phyloP scores from a whole-genome alignment of 352 stramenopile genomes.

The Thalassiosira allenii region DNA sequence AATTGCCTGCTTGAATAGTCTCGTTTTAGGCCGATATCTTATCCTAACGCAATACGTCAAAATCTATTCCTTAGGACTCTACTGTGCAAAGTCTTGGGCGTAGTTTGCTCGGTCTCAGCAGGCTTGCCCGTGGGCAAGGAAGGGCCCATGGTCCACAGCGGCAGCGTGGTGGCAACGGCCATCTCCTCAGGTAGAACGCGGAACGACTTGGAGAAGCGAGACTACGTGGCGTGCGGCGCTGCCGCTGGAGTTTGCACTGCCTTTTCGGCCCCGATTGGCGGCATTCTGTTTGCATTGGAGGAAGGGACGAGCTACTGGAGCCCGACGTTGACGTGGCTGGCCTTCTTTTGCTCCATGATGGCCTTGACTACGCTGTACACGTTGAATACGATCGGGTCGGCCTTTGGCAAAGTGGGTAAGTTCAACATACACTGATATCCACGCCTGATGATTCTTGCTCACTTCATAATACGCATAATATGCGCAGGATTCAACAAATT shows the following conservation, averaged over 20 bases:
- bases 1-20: no score
- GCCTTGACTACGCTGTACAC: slow-evolving; percentile 90
- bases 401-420: no score
- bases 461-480: no score
- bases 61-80: slow-evolving; percentile 96
- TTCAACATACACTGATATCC: no score
- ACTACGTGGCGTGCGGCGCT: slow-evolving; percentile 97
- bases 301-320: slow-evolving; percentile 98
- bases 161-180: slow-evolving; percentile 92
- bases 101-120: slow-evolving; percentile 92
- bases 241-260: slow-evolving; percentile 96
- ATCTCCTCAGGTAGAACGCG: slow-evolving; percentile 91
- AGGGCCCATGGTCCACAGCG: slow-evolving; percentile 94
- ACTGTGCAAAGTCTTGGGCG: slow-evolving; percentile 94
- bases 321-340: slow-evolving; percentile 97
- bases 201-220: slow-evolving; percentile 86
- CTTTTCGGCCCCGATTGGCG: slow-evolving; percentile 97
- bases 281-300: slow-evolving; percentile 97
- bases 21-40: no score
- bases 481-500: no score
- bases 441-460: no score
- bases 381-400: no score
- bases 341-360: slow-evolving; percentile 97
- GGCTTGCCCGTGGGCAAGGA: slow-evolving; percentile 97
- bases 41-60: no score